Conservation (phyloP, 176 grass and related monocot species). For the Chloris gayana region DNA sequence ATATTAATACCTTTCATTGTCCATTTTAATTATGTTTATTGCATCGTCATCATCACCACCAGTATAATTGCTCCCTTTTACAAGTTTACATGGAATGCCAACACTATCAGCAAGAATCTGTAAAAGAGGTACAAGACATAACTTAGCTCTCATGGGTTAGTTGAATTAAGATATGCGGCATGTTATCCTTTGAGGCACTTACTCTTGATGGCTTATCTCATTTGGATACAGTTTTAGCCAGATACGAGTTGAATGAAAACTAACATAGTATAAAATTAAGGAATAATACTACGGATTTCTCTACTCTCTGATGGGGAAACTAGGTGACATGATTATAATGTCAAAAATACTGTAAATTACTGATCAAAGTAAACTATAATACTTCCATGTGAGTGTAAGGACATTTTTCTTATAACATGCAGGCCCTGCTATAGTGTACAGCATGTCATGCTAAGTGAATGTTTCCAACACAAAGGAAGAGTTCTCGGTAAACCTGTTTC, state of each 20-base stretch:
- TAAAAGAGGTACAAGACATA: constrained; percentile 22
- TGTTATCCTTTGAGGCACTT: neutral
- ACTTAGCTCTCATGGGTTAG: constrained; percentile 24
- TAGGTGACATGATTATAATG: neutral
- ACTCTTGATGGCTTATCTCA: neutral
- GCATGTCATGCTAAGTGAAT: constrained; percentile 8
- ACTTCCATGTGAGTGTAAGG: constrained; percentile 10
- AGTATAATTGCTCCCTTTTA: constrained; percentile 99
- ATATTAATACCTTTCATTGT: constrained; percentile 74
- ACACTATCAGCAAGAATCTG: constrained; percentile 97
- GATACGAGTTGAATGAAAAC: neutral
- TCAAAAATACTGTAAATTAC: neutral
- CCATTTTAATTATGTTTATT: constrained; percentile 98
- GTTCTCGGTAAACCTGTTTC: neutral
- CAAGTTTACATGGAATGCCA: constrained; percentile 94
- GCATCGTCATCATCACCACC: constrained; percentile 94
- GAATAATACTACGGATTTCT: neutral
- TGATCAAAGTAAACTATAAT: neutral
- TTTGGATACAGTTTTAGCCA: constrained; percentile 5
- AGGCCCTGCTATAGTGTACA: neutral
- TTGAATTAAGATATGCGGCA: constrained; percentile 9
- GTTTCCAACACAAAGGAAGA: constrained; percentile 12
- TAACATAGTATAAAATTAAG: constrained; percentile 14
- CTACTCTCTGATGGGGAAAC: constrained; percentile 2
- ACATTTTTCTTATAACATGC: constrained; percentile 13